Evolutionary conservation across 441 rosid genomes (phyloP), one percentile per base, ranked within the genome.

Genomic region (Gossypium aridum): DNA sequence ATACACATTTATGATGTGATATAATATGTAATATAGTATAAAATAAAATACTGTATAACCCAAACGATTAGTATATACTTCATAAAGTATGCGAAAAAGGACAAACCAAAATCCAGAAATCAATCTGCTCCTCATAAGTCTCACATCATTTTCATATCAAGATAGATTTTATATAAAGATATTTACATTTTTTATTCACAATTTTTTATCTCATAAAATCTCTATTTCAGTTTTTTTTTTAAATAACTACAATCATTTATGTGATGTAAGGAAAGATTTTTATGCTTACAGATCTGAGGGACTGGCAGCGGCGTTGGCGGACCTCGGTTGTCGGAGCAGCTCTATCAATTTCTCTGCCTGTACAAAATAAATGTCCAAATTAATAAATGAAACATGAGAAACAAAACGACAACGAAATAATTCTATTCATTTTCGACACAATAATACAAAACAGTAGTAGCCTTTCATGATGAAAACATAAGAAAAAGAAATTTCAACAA

Each of bases 301-400:
- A 77, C 86, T 79, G 72, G 80, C 91, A 81, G 76, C 81, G 76
- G 74, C 79, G 82, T 83, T 76, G 80, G 85, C 83, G 87, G 94
- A 89, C 87, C 97, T 92, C 65, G 96, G 93, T 83, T 87, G 97
- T 83, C 99, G 89, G 17, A 92, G 82, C 64, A 94, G 91, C 78
- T 84, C 86, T 75, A 86, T 88, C 75, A 94, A 77, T 54, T 87
- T 71, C 87, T 89, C 92, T 37, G 97, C 97, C 96, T 91, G 96
- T 79, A 76, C 83, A 6, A 10, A 43, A 43, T 43, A 2, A 43
- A 43, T 43, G 37, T 31, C 37, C 37, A 31, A 31, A 28, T 28
- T 28, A 28, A 28, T 28, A 28, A 28, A 28, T 28, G 49, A 81
- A 65, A 49, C 65, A 71, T 17, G 23, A 75, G 78, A 76, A 65